These are phyloP conservation scores for Streptanthus diversifolius DNA, from an alignment of 345 rosid species.

Conservation along the genomic window DNA sequence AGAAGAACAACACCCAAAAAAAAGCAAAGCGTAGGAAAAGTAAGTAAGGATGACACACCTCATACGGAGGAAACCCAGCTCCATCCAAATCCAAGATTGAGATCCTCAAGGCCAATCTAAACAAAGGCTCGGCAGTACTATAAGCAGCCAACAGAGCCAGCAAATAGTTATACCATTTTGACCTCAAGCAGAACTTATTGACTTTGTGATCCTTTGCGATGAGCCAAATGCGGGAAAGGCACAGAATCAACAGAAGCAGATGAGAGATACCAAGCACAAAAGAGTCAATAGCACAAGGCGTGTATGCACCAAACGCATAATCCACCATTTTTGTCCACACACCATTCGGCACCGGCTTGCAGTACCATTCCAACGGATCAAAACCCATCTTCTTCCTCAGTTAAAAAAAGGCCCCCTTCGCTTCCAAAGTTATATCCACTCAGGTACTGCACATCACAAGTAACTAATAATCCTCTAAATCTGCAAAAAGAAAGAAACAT, in stretches of 20 bases:
- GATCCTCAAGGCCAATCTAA: constrained; percentile 83
- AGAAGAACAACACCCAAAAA: neutral
- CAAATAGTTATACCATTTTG: constrained; percentile 63
- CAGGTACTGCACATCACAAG: constrained; percentile 16
- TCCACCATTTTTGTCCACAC: constrained; percentile 70
- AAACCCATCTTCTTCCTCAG: constrained; percentile 51
- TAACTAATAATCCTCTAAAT: constrained; percentile 7
- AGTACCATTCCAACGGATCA: constrained; percentile 73
- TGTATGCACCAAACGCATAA: constrained; percentile 92
- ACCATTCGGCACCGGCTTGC: constrained; percentile 70
- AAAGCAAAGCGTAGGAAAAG: neutral
- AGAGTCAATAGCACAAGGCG: constrained; percentile 89
- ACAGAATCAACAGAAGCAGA: constrained; percentile 60
- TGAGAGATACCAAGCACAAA: constrained; percentile 65
- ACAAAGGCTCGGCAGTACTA: constrained; percentile 76
- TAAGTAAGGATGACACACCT: constrained; percentile 45
- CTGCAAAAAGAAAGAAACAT: neutral
- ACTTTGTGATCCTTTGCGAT: constrained; percentile 61
- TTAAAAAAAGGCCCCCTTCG: neutral
- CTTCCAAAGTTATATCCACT: neutral
- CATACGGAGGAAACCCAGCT: constrained; percentile 76
- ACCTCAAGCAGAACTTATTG: constrained; percentile 65
- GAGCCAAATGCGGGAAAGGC: constrained; percentile 78
- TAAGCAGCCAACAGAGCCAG: constrained; percentile 68
- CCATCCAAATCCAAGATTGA: constrained; percentile 77